Evolutionary conservation across 805 yeast species (phyloP), one percentile per base, ranked within the genome.

Genomic region (Candida hispaniensis): DNA sequence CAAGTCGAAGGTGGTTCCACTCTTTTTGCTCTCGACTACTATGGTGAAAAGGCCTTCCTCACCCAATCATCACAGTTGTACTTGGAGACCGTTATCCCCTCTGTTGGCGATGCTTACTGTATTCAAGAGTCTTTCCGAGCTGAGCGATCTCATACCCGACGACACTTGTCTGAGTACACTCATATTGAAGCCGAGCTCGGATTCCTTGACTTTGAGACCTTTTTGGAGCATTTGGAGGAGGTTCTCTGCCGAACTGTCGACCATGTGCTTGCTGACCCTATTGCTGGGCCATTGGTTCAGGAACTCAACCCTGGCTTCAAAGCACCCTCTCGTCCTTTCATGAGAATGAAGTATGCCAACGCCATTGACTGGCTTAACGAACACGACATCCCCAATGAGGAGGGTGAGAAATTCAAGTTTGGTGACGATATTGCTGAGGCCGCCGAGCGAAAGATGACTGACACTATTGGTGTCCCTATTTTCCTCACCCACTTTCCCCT

Each of bases 351-450:
- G 49, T 91, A 91, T 64, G 72, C 75, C 40, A 77, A 88, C 35
- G 98, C 98, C 17, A 68, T 91, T 48, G 82, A 76, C 20, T 91
- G 98, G 97, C 75, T 91, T 61, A 82, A 83, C 71, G 96, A 86
- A 62, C 83, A 88, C 62, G 88, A 79, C 38, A 74, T 93, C 51
- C 75, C 76, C 52, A 91, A 88, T 71, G 98, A 91, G 66, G 95
- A 88, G 8, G 96, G 91, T 44, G 79, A 83, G 56, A 64, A 67
- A 48, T 91, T 88, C 76, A 73, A 79, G 62, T 91, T 91, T 49
- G 99, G 99, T 59, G 99, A 91, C 56, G 99, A 91, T 59, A 91
- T 91, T 46, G 96, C 97, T 42, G 99, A 91, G 66, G 98, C 98
- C 39, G 98, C 96, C 41, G 99, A 91, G 71, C 80, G 99, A 59